A percentile compares a stretch with the other conserved stretches of the same genome.
These are phyloP conservation scores for Colletotrichum theobromicola DNA, from an alignment of 2,329 filamentous ascomycete genomes.

Conservation along the genomic window DNA sequence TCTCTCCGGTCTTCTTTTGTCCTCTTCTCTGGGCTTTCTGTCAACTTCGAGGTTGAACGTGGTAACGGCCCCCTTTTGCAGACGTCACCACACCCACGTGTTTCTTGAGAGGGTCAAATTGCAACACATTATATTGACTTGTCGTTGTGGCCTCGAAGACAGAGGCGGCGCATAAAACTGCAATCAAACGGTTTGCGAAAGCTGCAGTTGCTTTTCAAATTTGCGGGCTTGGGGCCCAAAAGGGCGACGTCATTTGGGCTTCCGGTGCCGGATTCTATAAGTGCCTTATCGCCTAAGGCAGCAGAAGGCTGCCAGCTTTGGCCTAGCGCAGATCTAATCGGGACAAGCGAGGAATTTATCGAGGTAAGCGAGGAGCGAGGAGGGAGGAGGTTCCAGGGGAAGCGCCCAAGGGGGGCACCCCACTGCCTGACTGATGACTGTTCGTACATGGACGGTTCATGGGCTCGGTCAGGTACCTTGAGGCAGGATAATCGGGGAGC, in stretches of 20 bases:
- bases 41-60: neutral
- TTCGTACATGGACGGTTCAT: neutral
- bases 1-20: neutral
- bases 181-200: neutral
- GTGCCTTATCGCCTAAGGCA: constrained; percentile 20
- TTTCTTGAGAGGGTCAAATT: neutral
- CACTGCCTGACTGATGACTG: neutral
- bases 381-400: neutral
- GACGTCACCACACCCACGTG: too few relatives aligned
- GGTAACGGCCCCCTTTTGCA: too few relatives aligned
- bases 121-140: neutral
- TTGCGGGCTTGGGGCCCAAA: neutral
- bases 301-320: neutral
- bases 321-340: constrained; percentile 9
- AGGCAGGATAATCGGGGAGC: neutral
- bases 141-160: neutral
- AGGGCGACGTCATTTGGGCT: constrained; percentile 12
- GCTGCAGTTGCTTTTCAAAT: neutral
- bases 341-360: neutral
- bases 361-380: neutral
- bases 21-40: neutral
- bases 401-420: neutral
- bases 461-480: neutral
- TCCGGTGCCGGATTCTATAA: neutral
- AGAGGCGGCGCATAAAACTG: neutral